Evolutionary conservation across 1,139 yeast genomes (phyloP).

Genomic region (Pichia sp.): DNA sequence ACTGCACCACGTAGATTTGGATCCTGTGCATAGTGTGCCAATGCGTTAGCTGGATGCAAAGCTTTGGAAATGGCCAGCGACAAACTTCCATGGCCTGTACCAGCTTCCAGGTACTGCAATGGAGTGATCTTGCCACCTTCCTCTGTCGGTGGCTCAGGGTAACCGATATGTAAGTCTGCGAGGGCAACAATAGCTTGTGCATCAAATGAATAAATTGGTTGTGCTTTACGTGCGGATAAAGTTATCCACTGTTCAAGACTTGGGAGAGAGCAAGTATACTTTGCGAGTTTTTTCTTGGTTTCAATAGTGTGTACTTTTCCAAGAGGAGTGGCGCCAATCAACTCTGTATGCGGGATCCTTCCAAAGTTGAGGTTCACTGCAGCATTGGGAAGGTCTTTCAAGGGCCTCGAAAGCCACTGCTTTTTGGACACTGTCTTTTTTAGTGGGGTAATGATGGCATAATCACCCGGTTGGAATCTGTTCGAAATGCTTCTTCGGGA

Average conservation of each 20-base stretch:
- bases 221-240: slow-evolving; percentile 39
- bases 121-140: slow-evolving; percentile 28
- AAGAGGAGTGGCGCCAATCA: slow-evolving; percentile 32
- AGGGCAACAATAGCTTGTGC: slow-evolving; percentile 42
- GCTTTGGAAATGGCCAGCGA: slow-evolving; percentile 40
- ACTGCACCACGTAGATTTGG: slow-evolving; percentile 37
- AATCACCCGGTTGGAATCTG: slow-evolving; percentile 28
- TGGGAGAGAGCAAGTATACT: slow-evolving; percentile 36
- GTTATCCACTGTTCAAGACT: slow-evolving; percentile 43
- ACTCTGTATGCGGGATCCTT: slow-evolving; percentile 33
- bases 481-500: slow-evolving; percentile 11
- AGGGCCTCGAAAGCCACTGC: slow-evolving; percentile 32
- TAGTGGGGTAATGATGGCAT: slow-evolving; percentile 30
- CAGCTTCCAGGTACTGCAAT: slow-evolving; percentile 44
- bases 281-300: slow-evolving; percentile 20
- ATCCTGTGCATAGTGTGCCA: slow-evolving; percentile 18
- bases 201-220: slow-evolving; percentile 46
- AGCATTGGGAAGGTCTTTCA: slow-evolving; percentile 22
- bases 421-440: slow-evolving; percentile 25
- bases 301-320: slow-evolving; percentile 23
- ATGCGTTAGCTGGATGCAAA: slow-evolving; percentile 42
- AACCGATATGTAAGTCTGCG: slow-evolving; percentile 43
- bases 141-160: slow-evolving; percentile 30
- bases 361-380: slow-evolving; percentile 31
- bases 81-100: slow-evolving; percentile 50